Base-by-base conservation (phyloP, 2,329 filamentous ascomycete genomes). In the Lasiodiplodia hormozganensis region DNA sequence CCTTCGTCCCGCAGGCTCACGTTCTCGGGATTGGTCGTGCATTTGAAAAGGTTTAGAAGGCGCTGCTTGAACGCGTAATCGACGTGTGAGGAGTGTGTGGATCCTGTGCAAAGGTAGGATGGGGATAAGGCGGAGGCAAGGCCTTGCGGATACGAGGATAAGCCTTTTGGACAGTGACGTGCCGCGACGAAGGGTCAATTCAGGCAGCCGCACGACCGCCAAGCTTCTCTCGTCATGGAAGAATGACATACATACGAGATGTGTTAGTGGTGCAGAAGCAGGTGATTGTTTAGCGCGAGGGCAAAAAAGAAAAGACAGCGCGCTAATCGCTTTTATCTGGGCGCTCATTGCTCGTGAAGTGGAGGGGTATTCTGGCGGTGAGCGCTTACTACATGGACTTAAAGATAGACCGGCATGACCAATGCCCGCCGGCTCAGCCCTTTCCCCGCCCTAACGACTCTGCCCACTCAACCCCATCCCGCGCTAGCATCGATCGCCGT, bases 161-260 rank as follows among this genome's bases (percentile, higher is more conserved):
- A n/a, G 40, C 23, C 14, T 21, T 16, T 12, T 28, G n/a, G n/a
- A 21, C n/a, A 18, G 11, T n/a, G n/a, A 31, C 18, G n/a, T 10
- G 23, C 16, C 5, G 16, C 12, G 57, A 31, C 28, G 38, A n/a
- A 18, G 25, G 36, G 21, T 23, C 6, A 34, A 51, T 8, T 47
- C 38, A 62, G 58, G 36, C 40, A 34, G 58, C 43, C 40, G 31
- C 58, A 43, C 40, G 47, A 52, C 47, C 28, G n/a, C 43, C 43
- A 52, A 64, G 60, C 43, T 64, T 64, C 47, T 64, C 40, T 52
- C 43, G 28, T 64, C 43, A 52, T 18, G 11, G 6, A 23, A 8
- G 31, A 64, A 64, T 64, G 60, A 64, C 60, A 38, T 52, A 64
- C 60, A 64, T 64, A 21, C 25, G 57, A 60, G 25, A 51, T 23